Evolutionary conservation across 345 rosid species (phyloP).

Genomic region (Salix viminalis): DNA sequence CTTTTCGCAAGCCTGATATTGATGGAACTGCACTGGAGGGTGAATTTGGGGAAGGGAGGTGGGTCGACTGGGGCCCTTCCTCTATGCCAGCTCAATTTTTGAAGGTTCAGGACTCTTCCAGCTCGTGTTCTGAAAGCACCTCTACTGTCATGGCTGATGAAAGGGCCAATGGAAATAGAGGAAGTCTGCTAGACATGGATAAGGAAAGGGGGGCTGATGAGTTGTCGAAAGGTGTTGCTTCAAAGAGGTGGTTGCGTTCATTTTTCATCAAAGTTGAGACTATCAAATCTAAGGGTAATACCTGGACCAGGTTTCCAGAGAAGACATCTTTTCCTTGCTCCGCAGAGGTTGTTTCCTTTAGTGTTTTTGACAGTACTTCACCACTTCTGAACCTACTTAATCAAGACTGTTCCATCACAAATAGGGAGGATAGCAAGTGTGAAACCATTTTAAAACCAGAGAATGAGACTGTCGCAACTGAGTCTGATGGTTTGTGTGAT

Average conservation of each 20-base stretch:
- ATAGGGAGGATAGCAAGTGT: conserved; percentile 18
- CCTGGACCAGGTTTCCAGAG: conserved; percentile 65
- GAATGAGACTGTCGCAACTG: conserved; percentile 27
- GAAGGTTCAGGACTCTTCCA: conserved; percentile 19
- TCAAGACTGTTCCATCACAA: conserved; percentile 22
- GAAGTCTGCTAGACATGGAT: conserved; percentile 6
- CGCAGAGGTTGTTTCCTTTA: conserved; percentile 81
- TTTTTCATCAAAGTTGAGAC: conserved; percentile 61
- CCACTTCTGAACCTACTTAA: conserved; percentile 40
- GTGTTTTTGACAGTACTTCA: conserved; percentile 45
- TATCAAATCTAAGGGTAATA: conserved; percentile 47
- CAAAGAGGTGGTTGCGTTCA: conserved; percentile 76
- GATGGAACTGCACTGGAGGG: conserved; percentile 33
- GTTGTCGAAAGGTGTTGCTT: conserved; percentile 31
- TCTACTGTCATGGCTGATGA: conserved; percentile 21
- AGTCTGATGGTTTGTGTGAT: conserved; percentile 25
- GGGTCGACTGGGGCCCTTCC: conserved; percentile 92
- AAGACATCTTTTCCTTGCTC: conserved; percentile 62
- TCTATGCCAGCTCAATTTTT: conserved; percentile 19
- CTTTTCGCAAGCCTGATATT: conserved; percentile 49
- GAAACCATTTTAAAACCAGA: conserved; percentile 28
- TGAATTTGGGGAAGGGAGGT: conserved; percentile 58
- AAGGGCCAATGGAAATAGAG: conserved; percentile 20
- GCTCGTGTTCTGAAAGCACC: conserved; percentile 28
- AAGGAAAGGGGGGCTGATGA: conserved; percentile 26